Evolutionary conservation across 164 flowering plant genomes (phyloP).

Genomic region (Piper betle): DNA sequence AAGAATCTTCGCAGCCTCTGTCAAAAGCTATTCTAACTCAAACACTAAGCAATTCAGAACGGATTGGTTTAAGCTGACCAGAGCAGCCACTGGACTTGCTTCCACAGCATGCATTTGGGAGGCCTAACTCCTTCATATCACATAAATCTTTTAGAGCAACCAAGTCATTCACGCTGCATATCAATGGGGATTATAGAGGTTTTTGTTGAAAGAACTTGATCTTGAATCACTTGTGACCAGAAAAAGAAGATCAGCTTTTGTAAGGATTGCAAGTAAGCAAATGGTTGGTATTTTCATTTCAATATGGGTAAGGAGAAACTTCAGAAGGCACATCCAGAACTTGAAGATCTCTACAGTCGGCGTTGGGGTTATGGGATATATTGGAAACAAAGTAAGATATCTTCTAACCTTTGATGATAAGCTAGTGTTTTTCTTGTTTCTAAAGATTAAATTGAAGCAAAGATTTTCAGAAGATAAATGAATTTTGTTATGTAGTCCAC

Average conservation of each 20-base stretch:
- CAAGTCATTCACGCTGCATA: conserved; percentile 47
- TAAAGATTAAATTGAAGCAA: neutral
- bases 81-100: conserved; percentile 68
- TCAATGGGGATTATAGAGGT: conserved; percentile 17
- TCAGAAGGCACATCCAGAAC: conserved; percentile 76
- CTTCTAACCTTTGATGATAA: neutral
- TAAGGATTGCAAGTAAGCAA: conserved; percentile 87
- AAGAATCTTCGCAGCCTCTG: conserved; percentile 15
- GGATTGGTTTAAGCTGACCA: conserved; percentile 82
- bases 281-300: conserved; percentile 93
- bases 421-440: neutral
- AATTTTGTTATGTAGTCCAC: neutral
- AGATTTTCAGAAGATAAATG: neutral
- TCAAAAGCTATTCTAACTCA: conserved; percentile 24
- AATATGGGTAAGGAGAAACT: conserved; percentile 83
- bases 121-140: conserved; percentile 42
- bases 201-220: conserved; percentile 44
- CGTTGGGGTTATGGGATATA: conserved; percentile 95
- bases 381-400: conserved; percentile 73
- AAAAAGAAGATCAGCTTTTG: conserved; percentile 61
- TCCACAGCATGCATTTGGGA: conserved; percentile 42
- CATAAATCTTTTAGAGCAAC: conserved; percentile 44
- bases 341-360: conserved; percentile 86
- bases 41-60: conserved; percentile 61
- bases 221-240: conserved; percentile 46